Evolutionary conservation across 306 rosid genomes (phyloP), one percentile per base, ranked within the genome.

Genomic region (Prosopis cineraria): DNA sequence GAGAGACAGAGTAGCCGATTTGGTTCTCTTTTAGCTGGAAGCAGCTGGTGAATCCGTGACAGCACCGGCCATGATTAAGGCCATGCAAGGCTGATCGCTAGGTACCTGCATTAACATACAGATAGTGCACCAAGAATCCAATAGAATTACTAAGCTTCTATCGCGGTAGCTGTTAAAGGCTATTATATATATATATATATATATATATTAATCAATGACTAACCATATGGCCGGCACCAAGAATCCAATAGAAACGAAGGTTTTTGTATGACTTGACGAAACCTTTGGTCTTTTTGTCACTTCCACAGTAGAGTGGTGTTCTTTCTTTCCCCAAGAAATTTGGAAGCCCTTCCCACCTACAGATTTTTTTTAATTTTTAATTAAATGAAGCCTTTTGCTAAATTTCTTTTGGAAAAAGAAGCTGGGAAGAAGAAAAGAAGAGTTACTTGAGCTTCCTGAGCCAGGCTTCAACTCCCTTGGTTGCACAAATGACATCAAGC

Each of bases 191-290:
- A 34, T n/a, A n/a, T 24, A 10, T 24, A 24, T 10, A 24, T 9
- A 24, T 22, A 2, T 53, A 25, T 1, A 5, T 43, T 36, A 4
- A 5, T 43, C 6, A 4, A 5, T 63, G 81, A 87, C 97, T 94
- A 85, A 92, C 98, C 80, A 87, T 90, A 65, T 94, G 98, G 70
- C 98, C 98, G 11, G 98, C 98, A 73, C 90, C 86, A 52, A 94
- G 97, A 79, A 94, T 92, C 98, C 98, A 92, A 86, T 87, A 92
- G 63, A 94, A 90, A 68, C 84, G 80, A 17, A 92, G 86, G 81
- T 90, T 94, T 72, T 89, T 79, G 86, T 87, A 72, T 10, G 97
- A 88, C 75, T 47, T 89, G 5, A 76, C 70, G 84, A 92, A 92
- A 44, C 91, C 98, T 75, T 80, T 80, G 45, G 97, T 94, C 3